Base-by-base conservation (phyloP, 495 filamentous ascomycete species). In the Annulohypoxylon nitens region DNA sequence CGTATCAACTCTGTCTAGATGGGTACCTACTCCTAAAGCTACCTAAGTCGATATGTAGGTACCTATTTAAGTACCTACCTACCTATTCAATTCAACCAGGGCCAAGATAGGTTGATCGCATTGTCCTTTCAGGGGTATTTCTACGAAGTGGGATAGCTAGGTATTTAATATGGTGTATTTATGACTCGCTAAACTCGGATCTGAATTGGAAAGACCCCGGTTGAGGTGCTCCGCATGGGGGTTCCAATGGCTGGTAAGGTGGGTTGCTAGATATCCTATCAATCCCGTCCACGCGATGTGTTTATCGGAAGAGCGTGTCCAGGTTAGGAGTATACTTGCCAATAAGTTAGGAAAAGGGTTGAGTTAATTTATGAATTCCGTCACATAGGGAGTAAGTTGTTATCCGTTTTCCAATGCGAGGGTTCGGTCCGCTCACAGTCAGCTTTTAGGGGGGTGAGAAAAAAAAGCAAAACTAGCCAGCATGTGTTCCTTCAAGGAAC, bases 201-300 rank as follows among this genome's bases (percentile, higher is more conserved):
- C 57, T 43, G 65, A 74, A 51, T 23, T 12, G 20, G n/a, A 14
- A 51, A 14, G 48, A 69, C 20, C 54, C 61, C 55, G 55, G 59
- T 37, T 59, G 57, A 65, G 71, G 71, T 67, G 55, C 53, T 50
- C 54, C 62, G 61, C 71, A 74, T 69, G 47, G 41, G 39, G 58
- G 70, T 58, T 72, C 23, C 58, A 72, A 51, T 63, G 43, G 30
- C n/a, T 68, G 61, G 45, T 33, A 53, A 5, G 61, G 61, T 61
- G 37, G 30, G 61, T 20, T 60, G 6, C 34, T 64, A 4, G 2
- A 2, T 30, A 62, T 66, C 69, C 39, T 62, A 55, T 57, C 63
- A 67, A 63, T 12, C 43, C 41, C 20, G 33, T 20, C 54, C 12
- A 53, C 34, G 36, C 33, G 36, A 20, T 45, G 12, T 9, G 8